Conservation (phyloP, 352 stramenopile species). For the Pythium folliculosum region DNA sequence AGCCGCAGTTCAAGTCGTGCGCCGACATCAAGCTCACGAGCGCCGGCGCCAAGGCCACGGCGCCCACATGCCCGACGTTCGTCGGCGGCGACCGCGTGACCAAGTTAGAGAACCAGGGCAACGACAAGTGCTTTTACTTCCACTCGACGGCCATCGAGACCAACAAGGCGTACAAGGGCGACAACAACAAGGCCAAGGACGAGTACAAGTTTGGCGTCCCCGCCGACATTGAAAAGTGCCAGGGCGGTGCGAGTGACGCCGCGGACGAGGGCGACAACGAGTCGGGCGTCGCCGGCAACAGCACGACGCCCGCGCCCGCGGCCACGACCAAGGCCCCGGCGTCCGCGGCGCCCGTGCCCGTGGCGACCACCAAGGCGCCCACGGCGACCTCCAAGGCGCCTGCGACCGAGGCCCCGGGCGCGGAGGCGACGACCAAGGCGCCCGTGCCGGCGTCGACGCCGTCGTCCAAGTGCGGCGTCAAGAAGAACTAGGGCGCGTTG, state of each 20-base stretch:
- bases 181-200: constrained; percentile 14
- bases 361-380: neutral
- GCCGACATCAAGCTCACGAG: constrained; percentile 25
- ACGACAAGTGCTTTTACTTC: constrained; percentile 30
- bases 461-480: constrained; percentile 12
- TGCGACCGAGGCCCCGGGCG: neutral
- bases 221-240: constrained; percentile 16
- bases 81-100: constrained; percentile 25
- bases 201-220: constrained; percentile 30
- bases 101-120: constrained; percentile 22
- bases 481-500: constrained; percentile 1
- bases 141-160: constrained; percentile 22
- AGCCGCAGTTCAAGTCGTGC: constrained; percentile 27
- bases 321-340: neutral
- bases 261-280: neutral
- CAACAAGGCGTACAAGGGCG: constrained; percentile 14
- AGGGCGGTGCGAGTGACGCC: neutral
- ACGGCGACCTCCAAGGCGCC: neutral
- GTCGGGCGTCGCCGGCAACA: neutral
- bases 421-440: neutral
- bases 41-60: neutral
- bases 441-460: neutral
- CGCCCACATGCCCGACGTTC: constrained; percentile 20
- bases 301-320: constrained; percentile 2
- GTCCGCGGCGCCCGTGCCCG: neutral